phyloP scores from a whole-genome alignment of 2,329 filamentous ascomycete genomes.

The Hymenoscyphus infarciens region DNA sequence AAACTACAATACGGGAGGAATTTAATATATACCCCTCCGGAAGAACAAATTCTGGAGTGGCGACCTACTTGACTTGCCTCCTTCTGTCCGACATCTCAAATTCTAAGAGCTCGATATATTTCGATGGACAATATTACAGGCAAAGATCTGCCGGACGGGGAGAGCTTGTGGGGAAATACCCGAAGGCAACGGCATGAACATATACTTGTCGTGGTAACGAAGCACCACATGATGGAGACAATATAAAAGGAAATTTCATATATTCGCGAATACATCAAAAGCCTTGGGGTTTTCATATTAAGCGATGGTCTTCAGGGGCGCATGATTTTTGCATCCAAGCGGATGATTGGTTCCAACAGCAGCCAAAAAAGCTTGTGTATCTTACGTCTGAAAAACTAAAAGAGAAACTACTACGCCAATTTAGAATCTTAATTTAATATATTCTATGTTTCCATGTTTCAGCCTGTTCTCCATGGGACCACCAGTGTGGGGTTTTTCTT shows the following conservation, averaged over 20 bases:
- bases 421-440: background rate
- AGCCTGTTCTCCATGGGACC: constrained; percentile 7
- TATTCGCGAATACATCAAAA: background rate
- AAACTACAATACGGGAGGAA: background rate
- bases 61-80: background rate
- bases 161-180: constrained; percentile 1
- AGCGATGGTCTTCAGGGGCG: background rate
- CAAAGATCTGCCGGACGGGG: constrained; percentile 1
- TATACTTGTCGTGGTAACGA: background rate
- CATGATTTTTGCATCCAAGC: background rate
- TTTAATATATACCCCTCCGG: constrained; percentile 8
- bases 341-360: background rate
- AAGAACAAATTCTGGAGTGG: constrained; percentile 5
- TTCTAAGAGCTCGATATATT: background rate
- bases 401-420: too few species aligned
- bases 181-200: background rate
- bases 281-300: background rate
- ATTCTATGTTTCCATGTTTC: background rate
- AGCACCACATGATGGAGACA: background rate
- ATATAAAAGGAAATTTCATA: background rate
- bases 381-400: too few species aligned
- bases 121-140: background rate
- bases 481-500: constrained; percentile 6
- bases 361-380: background rate
- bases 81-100: constrained; percentile 9